Base-by-base conservation (phyloP, 768 basidiomycete species). In the Tricholoma hemisulphureum region DNA sequence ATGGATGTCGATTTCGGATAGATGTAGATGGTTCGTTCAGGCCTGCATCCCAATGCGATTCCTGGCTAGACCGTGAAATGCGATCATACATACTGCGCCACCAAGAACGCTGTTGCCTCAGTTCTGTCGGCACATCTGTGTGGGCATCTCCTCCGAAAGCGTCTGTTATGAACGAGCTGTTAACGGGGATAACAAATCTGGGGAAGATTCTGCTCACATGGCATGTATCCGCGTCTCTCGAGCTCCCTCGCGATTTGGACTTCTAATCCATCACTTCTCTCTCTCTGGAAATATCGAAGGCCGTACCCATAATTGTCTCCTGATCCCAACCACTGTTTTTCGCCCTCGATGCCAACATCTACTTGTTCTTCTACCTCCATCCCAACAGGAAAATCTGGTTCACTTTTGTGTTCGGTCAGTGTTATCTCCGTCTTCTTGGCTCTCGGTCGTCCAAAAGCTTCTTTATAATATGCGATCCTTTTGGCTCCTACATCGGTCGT, bases 241-340 rank as follows among this genome's bases (percentile, higher is more conserved):
- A 86, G 67, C 67, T 86, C 86, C 37, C 67, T 74, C 61, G 82
- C 79, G 31, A 87, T 79, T 67, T 83, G 81, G 26, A 73, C 73
- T 53, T 75, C 81, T 10, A 87, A 69, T 6, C 73, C 76, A 34
- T 83, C 83, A 62, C 83, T 85, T 65, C 75, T 75, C 67, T 85
- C 83, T 61, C 71, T 67, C 51, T 55, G 60, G 28, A 71, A 63
- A 58, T 72, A 71, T 6, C 66, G 71, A 18, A 81, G 68, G 3
- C 77, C 80, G 66, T 81, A 80, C 7, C 64, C 75, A 57, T 79
- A 75, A 61, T 77, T 69, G 61, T 80, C 75, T 1, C 80, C 80
- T 1, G 75, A 32, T 21, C 80, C 78, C 8, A 86, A 67, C 83
- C 83, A 85, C 61, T 83, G 81, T 60, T 75, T 71, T 58, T 80